Evolutionary conservation across 805 yeast genomes (phyloP), one percentile per base, ranked within the genome.

Genomic region (Sporopachydermia lactativora): DNA sequence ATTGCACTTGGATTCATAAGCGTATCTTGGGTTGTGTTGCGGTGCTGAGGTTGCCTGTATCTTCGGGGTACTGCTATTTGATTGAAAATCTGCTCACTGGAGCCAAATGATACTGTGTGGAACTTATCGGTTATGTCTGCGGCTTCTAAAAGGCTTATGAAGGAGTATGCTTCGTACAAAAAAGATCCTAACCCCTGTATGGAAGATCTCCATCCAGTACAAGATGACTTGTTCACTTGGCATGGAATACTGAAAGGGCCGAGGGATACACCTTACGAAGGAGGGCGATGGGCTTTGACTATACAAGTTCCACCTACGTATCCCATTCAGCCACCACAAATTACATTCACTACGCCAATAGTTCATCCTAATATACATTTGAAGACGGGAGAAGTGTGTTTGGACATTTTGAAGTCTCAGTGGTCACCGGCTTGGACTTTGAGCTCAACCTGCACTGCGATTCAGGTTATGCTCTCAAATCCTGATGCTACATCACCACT

Each of bases 321-420:
- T 49, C 79, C 79, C 1, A 52, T 62, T 11, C 52, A 54, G 31
- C 77, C 79, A 1, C 79, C 79, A 3, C 51, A 44, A 8, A 62
- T 73, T 48, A 49, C 46, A 36, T 73, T 73, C 46, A 41, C 34
- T n/a, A 52, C 54, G 15, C 47, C 40, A 15, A 58, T 52, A 31
- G 49, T 58, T 41, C 66, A 61, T 45, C 65, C 65, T 1, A 61
- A 61, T 38, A 52, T 60, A 40, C 55, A 58, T 42, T 55, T 58
- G 38, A 52, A 39, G 41, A 58, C 60, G 5, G 66, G 66, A 15
- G 62, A 58, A 36, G 55, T 61, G 3, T 61, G 66, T 43, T 43
- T 61, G 4, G 66, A 61, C 39, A 56, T 61, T 14, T 51, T 61
- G 15, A 49, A 55, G 31, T 41, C 49, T 18, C 57, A 51, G 44